Evolutionary conservation across 306 rosid species (phyloP).

Genomic region (Quercus dentata): DNA sequence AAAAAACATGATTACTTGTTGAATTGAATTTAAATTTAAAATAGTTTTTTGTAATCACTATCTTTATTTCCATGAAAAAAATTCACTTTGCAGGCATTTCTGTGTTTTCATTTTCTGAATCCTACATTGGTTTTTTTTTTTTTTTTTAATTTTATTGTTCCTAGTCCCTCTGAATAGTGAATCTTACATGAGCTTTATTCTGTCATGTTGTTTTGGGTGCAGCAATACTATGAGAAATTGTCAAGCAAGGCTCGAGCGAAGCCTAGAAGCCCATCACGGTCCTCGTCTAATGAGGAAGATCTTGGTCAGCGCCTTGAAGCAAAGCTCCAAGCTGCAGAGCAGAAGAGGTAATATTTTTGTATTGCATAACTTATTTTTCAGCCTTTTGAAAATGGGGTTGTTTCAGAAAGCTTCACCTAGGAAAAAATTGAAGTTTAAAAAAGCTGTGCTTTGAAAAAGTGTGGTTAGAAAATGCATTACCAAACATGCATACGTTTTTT

Average conservation of each 20-base stretch:
- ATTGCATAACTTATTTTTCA: neutral
- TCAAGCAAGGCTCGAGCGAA: constrained; percentile 88
- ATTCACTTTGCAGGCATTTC: neutral
- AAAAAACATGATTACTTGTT: neutral
- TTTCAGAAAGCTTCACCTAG: no score
- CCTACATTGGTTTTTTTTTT: neutral
- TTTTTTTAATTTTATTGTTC: neutral
- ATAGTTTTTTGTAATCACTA: no score
- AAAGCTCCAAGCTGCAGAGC: constrained; percentile 91
- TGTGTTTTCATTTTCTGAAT: neutral
- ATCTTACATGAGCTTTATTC: neutral
- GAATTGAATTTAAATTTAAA: neutral
- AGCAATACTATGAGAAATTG: constrained; percentile 74
- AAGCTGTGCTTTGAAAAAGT: no score
- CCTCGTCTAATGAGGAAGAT: constrained; percentile 71
- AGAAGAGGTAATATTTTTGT: constrained; percentile 56
- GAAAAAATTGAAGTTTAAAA: no score
- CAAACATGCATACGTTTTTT: no score
- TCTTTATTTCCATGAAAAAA: no score
- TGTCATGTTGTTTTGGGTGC: constrained; percentile 18
- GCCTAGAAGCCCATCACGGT: constrained; percentile 69
- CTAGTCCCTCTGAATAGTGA: neutral
- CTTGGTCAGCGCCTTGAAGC: constrained; percentile 85
- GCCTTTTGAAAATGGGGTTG: no score
- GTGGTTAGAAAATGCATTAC: no score